A percentile compares a stretch with the other conserved stretches of the same genome.
Evolutionary conservation across 2,329 filamentous ascomycete genomes (phyloP).

Genomic region (Sporothrix inflata): DNA sequence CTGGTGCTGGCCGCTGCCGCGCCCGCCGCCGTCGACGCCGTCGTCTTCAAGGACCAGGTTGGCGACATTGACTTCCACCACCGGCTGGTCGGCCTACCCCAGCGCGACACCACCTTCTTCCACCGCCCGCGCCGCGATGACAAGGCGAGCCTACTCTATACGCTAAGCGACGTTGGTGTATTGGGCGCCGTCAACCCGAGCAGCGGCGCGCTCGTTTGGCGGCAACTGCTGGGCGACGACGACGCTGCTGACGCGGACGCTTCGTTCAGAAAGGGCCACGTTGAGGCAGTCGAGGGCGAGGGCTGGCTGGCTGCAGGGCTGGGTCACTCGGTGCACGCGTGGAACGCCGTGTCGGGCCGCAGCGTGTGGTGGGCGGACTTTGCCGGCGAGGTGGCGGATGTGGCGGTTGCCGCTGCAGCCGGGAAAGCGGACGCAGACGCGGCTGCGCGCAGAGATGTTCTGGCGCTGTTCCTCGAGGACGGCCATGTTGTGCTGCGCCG

Average conservation of each 20-base stretch:
- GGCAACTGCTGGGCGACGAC: conserved; percentile 67
- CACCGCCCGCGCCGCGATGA: conserved; percentile 81
- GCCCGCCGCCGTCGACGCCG: conserved; percentile 57
- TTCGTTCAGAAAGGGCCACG: conserved; percentile 44
- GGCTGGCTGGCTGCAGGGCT: conserved; percentile 75
- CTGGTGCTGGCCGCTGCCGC: conserved; percentile 31
- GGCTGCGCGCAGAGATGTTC: conserved; percentile 33
- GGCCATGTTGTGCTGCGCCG: conserved; percentile 61
- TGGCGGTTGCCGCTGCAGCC: conserved; percentile 67
- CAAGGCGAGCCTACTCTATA: conserved; percentile 88
- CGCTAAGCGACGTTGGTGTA: conserved; percentile 80
- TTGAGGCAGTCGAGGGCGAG: conserved; percentile 78
- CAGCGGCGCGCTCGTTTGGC: conserved; percentile 83
- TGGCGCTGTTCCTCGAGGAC: conserved; percentile 41
- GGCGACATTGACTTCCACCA: conserved; percentile 92
- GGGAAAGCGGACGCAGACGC: conserved; percentile 56
- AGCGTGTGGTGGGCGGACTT: conserved; percentile 74
- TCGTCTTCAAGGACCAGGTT: conserved; percentile 83
- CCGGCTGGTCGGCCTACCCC: conserved; percentile 81
- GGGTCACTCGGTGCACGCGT: conserved; percentile 72
- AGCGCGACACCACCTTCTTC: conserved; percentile 88
- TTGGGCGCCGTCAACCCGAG: conserved; percentile 88
- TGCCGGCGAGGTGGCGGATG: conserved; percentile 61
- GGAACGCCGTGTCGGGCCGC: conserved; percentile 82
- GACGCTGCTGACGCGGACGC: conserved; percentile 39